phyloP scores from a whole-genome alignment of 257 asterid genomes.

The Petrea volubilis region DNA sequence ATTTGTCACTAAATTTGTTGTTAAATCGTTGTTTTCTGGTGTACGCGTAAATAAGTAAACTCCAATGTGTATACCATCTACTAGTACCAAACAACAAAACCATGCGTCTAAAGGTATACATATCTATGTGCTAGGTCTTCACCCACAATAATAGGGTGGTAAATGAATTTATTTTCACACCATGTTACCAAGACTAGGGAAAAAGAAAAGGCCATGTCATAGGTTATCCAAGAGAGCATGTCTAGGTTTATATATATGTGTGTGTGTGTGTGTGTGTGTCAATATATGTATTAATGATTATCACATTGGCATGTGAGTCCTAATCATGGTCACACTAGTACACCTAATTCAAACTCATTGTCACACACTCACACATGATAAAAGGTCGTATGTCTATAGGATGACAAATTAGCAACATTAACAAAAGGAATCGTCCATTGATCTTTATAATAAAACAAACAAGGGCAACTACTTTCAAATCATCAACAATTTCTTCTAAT shows the following conservation, averaged over 20 bases:
- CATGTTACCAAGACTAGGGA: not conserved
- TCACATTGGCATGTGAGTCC: constrained; percentile 6
- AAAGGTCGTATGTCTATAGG: not conserved
- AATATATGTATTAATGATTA: not conserved
- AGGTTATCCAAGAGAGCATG: not conserved
- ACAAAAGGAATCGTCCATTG: not conserved
- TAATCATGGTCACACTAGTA: not conserved
- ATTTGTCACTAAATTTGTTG: no score
- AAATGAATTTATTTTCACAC: not conserved
- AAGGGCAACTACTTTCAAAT: not conserved
- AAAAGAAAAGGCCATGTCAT: not conserved
- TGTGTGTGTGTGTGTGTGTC: no score
- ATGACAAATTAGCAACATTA: not conserved
- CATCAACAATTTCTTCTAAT: not conserved
- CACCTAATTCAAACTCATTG: not conserved
- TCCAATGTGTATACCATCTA: no score
- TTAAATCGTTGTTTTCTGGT: no score
- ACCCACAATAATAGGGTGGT: not conserved
- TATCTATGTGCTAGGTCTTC: not conserved
- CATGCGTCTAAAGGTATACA: not conserved
- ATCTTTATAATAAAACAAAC: not conserved
- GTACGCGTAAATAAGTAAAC: no score
- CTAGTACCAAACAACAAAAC: no score
- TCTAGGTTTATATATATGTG: not conserved
- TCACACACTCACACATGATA: not conserved